These are phyloP conservation scores for Lantana camara DNA, from an alignment of 257 asterid species.

Conservation along the genomic window DNA sequence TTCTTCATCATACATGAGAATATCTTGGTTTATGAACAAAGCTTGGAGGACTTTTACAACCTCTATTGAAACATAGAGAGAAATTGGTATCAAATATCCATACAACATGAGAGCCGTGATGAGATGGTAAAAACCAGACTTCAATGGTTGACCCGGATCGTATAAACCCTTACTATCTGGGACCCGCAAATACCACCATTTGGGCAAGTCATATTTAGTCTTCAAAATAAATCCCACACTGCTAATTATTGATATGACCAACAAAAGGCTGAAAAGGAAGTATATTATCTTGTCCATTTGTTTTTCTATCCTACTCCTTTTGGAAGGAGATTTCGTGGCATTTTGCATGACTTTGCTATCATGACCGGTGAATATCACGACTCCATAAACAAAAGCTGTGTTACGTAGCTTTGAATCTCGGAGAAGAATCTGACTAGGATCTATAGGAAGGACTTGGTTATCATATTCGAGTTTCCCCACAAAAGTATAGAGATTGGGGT, in stretches of 20 bases:
- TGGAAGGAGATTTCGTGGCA: constrained; percentile 88
- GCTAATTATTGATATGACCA: constrained; percentile 77
- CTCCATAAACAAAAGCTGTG: constrained; percentile 80
- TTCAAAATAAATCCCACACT: constrained; percentile 71
- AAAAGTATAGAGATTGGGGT: constrained; percentile 81
- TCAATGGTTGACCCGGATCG: constrained; percentile 58
- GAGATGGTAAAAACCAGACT: constrained; percentile 77
- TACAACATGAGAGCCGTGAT: constrained; percentile 90
- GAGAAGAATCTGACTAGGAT: constrained; percentile 90
- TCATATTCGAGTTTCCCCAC: constrained; percentile 84
- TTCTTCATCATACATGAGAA: constrained; percentile 89
- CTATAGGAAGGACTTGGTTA: constrained; percentile 67
- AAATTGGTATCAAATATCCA: constrained; percentile 93
- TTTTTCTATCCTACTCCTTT: constrained; percentile 83
- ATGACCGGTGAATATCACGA: constrained; percentile 82
- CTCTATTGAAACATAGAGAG: constrained; percentile 93
- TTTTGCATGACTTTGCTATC: constrained; percentile 98
- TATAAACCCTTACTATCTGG: constrained; percentile 52
- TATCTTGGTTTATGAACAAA: constrained; percentile 77
- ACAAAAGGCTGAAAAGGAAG: constrained; percentile 72
- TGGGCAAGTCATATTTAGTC: constrained; percentile 70
- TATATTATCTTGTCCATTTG: constrained; percentile 95
- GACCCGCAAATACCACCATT: constrained; percentile 88
- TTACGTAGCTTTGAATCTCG: constrained; percentile 96
- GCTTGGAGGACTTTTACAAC: constrained; percentile 96